These are phyloP conservation scores for Voacanga thouarsii DNA, from an alignment of 257 asterid species.

Conservation along the genomic window DNA sequence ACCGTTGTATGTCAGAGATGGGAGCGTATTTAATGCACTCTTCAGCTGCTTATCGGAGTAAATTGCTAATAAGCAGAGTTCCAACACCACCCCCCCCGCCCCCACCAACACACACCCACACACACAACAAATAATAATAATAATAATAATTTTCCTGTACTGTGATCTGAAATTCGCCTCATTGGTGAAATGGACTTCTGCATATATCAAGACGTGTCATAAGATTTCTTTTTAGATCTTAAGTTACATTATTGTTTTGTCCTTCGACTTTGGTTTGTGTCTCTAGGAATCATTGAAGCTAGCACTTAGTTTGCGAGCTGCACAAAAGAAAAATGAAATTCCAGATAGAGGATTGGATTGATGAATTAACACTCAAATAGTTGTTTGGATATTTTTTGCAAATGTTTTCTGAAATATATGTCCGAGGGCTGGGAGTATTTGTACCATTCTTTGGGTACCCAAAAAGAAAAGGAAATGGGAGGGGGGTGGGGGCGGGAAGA, in stretches of 20 bases:
- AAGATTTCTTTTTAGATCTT: not conserved
- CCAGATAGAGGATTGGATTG: not conserved
- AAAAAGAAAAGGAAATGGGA: too few species aligned
- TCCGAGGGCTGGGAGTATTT: not conserved
- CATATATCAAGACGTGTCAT: not conserved
- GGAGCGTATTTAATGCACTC: not conserved
- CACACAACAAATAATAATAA: too few species aligned
- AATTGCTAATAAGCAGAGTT: not conserved
- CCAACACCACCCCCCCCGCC: too few species aligned
- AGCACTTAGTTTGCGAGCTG: not conserved
- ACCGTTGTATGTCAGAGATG: not conserved
- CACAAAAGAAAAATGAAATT: not conserved
- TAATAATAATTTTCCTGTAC: not conserved
- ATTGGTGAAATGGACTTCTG: not conserved
- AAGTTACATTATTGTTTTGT: not conserved
- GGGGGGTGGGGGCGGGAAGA: too few species aligned
- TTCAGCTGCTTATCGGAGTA: not conserved
- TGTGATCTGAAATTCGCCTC: not conserved
- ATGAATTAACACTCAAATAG: not conserved
- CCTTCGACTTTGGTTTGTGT: not conserved
- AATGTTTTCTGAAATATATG: not conserved
- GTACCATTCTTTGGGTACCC: not conserved
- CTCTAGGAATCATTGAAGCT: not conserved
- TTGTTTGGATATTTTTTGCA: not conserved
- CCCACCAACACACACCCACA: not conserved